Evolutionary conservation across 495 filamentous ascomycete species (phyloP), one percentile per base, ranked within the genome.

Genomic region (Aspergillus sclerotiicarbonarius): DNA sequence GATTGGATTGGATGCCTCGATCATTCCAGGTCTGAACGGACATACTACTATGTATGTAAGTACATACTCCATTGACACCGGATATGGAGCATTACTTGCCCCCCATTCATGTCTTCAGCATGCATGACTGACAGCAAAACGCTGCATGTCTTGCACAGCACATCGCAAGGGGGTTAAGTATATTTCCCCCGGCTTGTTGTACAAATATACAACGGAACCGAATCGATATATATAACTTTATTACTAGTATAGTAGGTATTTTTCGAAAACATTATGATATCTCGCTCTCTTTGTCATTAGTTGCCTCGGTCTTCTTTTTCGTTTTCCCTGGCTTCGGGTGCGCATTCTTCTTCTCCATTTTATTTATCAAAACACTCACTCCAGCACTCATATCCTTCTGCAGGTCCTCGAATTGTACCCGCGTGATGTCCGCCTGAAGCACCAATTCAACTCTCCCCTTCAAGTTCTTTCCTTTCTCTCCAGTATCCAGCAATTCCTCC

Each of bases 361-460:
- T 15, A 39, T 45, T 37, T 53, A 60, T 10, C 51, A 62, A 53
- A 5, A 25, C 39, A 58, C 58, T 49, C 19, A 69, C 19, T 16
- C 67, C 30, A 30, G 35, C 41, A 45, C 66, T 56, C 45, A 66
- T 64, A 35, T 73, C 71, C 25, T 64, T 45, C 30, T 71, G 69
- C 16, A 75, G 30, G 0, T 12, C 21, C 15, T 66, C 43, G 43
- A 66, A 71, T 45, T 54, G 58, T 19, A 61, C 59, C 10, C 53
- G 12, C 16, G 67, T 41, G 29, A 54, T 58, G 31, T 39, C 12
- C 16, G 53, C 37, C 7, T 53, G 62, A 15, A 70, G 25, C 16
- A 62, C 35, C n/a, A 77, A 51, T 19, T 71, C 71, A 43, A 70
- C 19, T 8, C 65, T 66, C 8, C 74, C 74, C 15, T 35, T 63